phyloP scores from a whole-genome alignment of 2,329 filamentous ascomycete species.

The Cladosporium sp. region DNA sequence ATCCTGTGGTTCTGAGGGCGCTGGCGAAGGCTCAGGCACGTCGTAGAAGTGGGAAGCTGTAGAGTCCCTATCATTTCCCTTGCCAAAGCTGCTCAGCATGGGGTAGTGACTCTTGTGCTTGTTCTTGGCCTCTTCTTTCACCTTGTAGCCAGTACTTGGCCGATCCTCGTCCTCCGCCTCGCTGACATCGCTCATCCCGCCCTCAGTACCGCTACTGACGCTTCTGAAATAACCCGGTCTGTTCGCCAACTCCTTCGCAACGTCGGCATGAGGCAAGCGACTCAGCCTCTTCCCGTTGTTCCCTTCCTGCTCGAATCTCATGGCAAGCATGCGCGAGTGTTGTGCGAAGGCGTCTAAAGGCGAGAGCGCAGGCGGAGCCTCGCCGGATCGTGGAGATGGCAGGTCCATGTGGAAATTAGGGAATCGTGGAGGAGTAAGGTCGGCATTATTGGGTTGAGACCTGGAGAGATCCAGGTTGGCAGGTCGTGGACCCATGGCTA shows the following conservation, averaged over 20 bases:
- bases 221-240: conserved; percentile 77
- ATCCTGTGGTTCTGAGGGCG: conserved; percentile 23
- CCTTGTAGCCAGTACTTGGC: conserved; percentile 19
- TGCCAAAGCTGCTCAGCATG: conserved; percentile 24
- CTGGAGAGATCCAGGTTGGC: conserved; percentile 17
- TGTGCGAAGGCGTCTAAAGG: conserved; percentile 92
- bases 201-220: conserved; percentile 52
- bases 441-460: conserved; percentile 13
- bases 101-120: conserved; percentile 33
- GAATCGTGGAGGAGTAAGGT: conserved; percentile 24
- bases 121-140: conserved; percentile 31
- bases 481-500: conserved; percentile 28
- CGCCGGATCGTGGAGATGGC: conserved; percentile 46
- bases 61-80: conserved; percentile 7
- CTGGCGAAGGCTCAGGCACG: conserved; percentile 5
- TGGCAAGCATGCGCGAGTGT: conserved; percentile 81
- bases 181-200: conserved; percentile 32
- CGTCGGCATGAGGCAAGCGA: conserved; percentile 74
- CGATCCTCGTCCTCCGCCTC: conserved; percentile 39
- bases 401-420: conserved; percentile 32
- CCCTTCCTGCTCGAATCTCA: conserved; percentile 72
- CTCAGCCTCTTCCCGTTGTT: conserved; percentile 75
- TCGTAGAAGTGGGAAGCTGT: conserved; percentile 7
- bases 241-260: conserved; percentile 74
- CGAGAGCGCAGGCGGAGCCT: conserved; percentile 80